Evolutionary conservation across 768 basidiomycete genomes (phyloP), one percentile per base, ranked within the genome.

Genomic region (Imleria badia): DNA sequence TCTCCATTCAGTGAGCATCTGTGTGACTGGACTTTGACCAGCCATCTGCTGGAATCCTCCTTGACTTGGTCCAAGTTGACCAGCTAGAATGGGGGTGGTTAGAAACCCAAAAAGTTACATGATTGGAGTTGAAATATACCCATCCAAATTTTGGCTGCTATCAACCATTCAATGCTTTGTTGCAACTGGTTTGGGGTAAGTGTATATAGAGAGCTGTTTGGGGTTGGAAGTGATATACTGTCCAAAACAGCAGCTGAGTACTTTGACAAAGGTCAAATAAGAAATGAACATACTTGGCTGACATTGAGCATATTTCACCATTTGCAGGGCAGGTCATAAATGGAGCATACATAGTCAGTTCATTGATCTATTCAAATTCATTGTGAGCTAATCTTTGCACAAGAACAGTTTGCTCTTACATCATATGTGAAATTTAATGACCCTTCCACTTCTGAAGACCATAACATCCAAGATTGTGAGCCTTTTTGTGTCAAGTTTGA

Each of bases 121-220:
- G 14, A 23, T 6, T 23, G 7, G 14, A 20, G 6, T 15, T 15
- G 19, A 53, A 7, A 41, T 14, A 19, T 34, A 63, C 61, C 51
- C 17, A 42, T 51, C 62, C 58, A 63, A n/a, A 63, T 11, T 7
- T 29, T 41, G 6, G 30, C 30, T 23, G 61, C 61, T 12, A 48
- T 33, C 1, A 40, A 39, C 3, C 40, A 5, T 22, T 49, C 50
- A 36, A 63, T 14, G 11, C 14, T 49, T 2, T 45, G 29, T 9
- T 63, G 35, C 4, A 64, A 15, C 3, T 45, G 22, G 3, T 29
- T 17, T 29, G 39, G 43, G 9, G 49, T 11, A 42, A 59, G 40
- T 12, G 10, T 48, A 9, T 51, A 38, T 5, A 38, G 14, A 3
- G 46, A 11, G 1, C 20, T 35, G 12, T 44, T 39, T 38, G 7